A percentile compares a stretch with the other conserved stretches of the same genome.
phyloP scores from a whole-genome alignment of 495 filamentous ascomycete species.

The Cercophora newfieldiana region DNA sequence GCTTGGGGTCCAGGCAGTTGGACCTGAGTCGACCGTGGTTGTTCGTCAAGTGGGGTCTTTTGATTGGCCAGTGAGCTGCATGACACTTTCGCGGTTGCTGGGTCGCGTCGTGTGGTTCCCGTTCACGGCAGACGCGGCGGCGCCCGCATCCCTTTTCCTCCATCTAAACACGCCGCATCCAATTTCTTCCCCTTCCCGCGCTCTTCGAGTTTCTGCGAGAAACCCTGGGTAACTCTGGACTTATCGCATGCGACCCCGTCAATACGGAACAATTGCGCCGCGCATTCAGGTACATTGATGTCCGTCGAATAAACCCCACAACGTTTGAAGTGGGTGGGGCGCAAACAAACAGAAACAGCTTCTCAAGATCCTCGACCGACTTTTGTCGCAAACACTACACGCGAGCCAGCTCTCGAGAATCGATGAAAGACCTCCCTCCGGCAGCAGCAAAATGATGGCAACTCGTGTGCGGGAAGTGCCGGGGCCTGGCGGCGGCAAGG shows the following conservation, averaged over 20 bases:
- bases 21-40: background rate
- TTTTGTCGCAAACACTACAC: background rate
- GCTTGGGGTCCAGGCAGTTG: background rate
- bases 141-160: background rate
- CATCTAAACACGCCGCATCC: background rate
- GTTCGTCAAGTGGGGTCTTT: background rate
- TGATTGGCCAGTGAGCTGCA: background rate
- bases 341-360: background rate
- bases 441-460: background rate
- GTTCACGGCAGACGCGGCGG: background rate
- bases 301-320: background rate
- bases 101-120: background rate
- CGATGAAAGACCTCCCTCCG: background rate
- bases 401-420: background rate
- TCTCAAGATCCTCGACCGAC: background rate
- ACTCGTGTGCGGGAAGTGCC: background rate
- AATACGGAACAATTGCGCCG: background rate
- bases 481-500: background rate
- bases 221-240: background rate
- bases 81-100: constrained; percentile 3
- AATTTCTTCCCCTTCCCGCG: background rate
- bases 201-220: background rate
- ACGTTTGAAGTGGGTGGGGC: background rate
- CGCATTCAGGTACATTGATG: background rate
- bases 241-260: background rate